A percentile compares a stretch with the other conserved stretches of the same genome.
phyloP scores from a whole-genome alignment of 78 protist species.

The Dictyostelium discoideum region DNA sequence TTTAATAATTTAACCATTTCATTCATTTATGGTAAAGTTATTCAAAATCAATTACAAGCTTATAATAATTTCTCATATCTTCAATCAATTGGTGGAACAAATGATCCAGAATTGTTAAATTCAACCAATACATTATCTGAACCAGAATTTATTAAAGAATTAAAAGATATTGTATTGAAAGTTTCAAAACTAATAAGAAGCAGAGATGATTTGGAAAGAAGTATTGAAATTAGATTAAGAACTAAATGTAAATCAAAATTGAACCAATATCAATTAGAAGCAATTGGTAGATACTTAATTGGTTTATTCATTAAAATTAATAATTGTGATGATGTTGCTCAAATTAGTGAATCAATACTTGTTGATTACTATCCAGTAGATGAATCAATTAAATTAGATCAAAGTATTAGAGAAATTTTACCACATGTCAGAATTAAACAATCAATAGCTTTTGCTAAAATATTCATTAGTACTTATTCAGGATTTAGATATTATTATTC shows the following conservation, averaged over 20 bases:
- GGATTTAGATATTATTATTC: background rate
- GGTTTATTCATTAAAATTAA: background rate
- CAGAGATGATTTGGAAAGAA: background rate
- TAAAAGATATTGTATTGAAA: background rate
- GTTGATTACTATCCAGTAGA: background rate
- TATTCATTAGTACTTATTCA: background rate
- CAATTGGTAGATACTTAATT: background rate
- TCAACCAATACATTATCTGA: background rate
- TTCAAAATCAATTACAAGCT: background rate
- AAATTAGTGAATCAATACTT: background rate
- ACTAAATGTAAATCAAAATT: background rate
- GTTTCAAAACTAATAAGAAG: background rate
- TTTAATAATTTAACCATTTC: background rate
- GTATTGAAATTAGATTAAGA: background rate
- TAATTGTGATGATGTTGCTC: background rate
- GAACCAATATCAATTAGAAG: background rate
- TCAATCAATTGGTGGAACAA: background rate
- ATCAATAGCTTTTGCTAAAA: background rate
- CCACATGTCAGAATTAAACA: background rate
- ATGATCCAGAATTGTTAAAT: background rate
- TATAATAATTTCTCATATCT: slow-evolving; percentile 8
- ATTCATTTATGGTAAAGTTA: slow-evolving; percentile 22
- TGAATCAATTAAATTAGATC: background rate
- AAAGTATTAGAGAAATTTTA: background rate
- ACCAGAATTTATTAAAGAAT: slow-evolving; percentile 29